These are phyloP conservation scores for Pythium graminicola DNA, from an alignment of 352 stramenopile genomes.

Conservation along the genomic window DNA sequence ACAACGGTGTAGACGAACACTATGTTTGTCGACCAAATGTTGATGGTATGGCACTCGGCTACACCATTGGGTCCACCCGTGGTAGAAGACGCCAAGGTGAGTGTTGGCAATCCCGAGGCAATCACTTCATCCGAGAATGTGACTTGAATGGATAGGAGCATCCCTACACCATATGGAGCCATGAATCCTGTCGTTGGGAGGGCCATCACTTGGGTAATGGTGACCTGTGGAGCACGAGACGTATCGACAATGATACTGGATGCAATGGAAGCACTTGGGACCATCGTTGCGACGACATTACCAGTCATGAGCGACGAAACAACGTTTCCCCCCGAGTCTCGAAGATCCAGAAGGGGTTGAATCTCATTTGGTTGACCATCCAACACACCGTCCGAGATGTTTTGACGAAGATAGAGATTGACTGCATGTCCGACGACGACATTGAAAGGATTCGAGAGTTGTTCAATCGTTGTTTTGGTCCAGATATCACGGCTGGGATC, in stretches of 20 bases:
- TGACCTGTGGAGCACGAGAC: conserved; percentile 33
- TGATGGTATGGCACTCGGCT: conserved; percentile 48
- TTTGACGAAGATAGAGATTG: conserved; percentile 39
- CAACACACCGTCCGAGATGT: conserved; percentile 56
- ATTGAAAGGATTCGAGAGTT: conserved; percentile 54
- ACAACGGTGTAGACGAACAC: conserved; percentile 69
- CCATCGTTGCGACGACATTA: conserved; percentile 41
- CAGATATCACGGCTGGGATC: conserved; percentile 30
- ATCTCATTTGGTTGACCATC: conserved; percentile 70
- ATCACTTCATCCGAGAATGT: conserved; percentile 77
- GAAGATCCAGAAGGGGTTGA: conserved; percentile 56
- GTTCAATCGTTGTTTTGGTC: conserved; percentile 42
- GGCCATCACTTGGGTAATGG: conserved; percentile 36
- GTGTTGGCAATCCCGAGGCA: conserved; percentile 41
- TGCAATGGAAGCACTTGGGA: conserved; percentile 52
- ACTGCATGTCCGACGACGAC: conserved; percentile 44
- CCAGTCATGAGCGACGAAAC: conserved; percentile 41
- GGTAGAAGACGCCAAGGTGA: conserved; percentile 42
- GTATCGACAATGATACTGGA: conserved; percentile 68
- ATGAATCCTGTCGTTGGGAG: conserved; percentile 34
- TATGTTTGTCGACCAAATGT: conserved; percentile 46
- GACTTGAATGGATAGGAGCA: conserved; percentile 50
- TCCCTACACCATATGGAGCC: conserved; percentile 60
- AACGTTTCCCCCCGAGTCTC: conserved; percentile 64
- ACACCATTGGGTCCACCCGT: conserved; percentile 35